Conservation (phyloP, 2,329 filamentous ascomycete genomes). For the Colletotrichum karsti region DNA sequence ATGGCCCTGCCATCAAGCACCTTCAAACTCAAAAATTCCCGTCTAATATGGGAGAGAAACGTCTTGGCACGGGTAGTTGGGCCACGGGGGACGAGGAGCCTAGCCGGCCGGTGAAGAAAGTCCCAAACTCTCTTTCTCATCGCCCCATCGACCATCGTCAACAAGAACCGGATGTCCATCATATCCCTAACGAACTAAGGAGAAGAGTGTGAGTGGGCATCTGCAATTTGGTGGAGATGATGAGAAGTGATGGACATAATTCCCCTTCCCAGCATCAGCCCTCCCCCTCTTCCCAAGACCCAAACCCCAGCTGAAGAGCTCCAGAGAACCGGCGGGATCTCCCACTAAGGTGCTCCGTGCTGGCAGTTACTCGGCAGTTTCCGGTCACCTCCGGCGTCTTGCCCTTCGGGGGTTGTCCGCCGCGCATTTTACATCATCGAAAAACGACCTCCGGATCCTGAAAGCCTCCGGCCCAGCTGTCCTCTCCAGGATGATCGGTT, state of each 20-base stretch:
- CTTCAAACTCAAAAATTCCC: not conserved
- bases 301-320: not conserved
- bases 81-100: not conserved
- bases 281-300: not conserved
- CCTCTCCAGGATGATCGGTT: not conserved
- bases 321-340: not conserved
- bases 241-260: too few relatives aligned
- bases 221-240: not conserved
- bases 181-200: too few relatives aligned
- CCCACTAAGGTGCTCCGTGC: not conserved
- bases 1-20: not conserved
- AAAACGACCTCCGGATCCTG: slow-evolving; percentile 8
- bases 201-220: not conserved
- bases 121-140: too few relatives aligned
- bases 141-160: too few relatives aligned
- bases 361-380: slow-evolving; percentile 27
- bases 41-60: not conserved
- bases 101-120: not conserved
- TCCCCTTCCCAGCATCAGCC: not conserved
- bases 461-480: slow-evolving; percentile 6
- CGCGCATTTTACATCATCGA: slow-evolving; percentile 7
- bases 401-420: slow-evolving; percentile 12
- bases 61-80: not conserved
- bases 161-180: too few relatives aligned
- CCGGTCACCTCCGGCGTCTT: slow-evolving; percentile 5